These are phyloP conservation scores for Dendrobium officinale DNA, from an alignment of 106 monocot species.

Conservation along the genomic window DNA sequence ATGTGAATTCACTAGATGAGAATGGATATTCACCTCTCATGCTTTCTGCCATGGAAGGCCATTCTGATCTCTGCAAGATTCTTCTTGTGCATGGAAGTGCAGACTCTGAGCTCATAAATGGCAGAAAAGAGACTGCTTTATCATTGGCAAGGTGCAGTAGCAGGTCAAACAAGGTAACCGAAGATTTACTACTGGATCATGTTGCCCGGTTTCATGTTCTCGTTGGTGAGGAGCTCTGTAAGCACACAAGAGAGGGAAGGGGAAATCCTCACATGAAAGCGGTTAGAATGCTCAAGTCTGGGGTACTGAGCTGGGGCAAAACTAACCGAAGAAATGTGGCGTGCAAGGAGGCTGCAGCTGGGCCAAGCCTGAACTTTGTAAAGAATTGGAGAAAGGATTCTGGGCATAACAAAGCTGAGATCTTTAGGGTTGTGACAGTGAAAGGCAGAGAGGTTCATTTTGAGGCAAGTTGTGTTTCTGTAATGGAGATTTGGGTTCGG, in stretches of 20 bases:
- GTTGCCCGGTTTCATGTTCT: constrained; percentile 32
- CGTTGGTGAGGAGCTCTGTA: constrained; percentile 34
- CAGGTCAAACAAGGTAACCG: constrained; percentile 26
- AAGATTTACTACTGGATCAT: constrained; percentile 39
- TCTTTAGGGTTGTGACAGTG: constrained; percentile 34
- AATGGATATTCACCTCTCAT: constrained; percentile 58
- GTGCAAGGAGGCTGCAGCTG: constrained; percentile 40
- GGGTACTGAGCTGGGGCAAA: constrained; percentile 52
- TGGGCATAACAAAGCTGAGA: constrained; percentile 8
- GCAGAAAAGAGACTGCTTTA: constrained; percentile 45
- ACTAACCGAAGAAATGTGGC: constrained; percentile 46
- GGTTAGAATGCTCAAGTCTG: constrained; percentile 42
- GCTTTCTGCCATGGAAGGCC: constrained; percentile 48
- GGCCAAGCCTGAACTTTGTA: constrained; percentile 35
- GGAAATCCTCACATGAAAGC: constrained; percentile 42
- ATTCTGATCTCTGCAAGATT: constrained; percentile 34
- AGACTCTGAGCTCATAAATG: constrained; percentile 23
- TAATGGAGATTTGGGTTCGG: constrained; percentile 56
- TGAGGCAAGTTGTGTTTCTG: constrained; percentile 19
- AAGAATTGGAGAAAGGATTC: constrained; percentile 29
- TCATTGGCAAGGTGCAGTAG: constrained; percentile 30
- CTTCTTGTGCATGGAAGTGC: constrained; percentile 31
- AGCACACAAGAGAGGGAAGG: constrained; percentile 44
- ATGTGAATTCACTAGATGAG: constrained; percentile 33
- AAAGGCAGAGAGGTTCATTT: constrained; percentile 53